Evolutionary conservation across 73 alveolate genomes (phyloP).

Genomic region (Tetrahymena thermophila): DNA sequence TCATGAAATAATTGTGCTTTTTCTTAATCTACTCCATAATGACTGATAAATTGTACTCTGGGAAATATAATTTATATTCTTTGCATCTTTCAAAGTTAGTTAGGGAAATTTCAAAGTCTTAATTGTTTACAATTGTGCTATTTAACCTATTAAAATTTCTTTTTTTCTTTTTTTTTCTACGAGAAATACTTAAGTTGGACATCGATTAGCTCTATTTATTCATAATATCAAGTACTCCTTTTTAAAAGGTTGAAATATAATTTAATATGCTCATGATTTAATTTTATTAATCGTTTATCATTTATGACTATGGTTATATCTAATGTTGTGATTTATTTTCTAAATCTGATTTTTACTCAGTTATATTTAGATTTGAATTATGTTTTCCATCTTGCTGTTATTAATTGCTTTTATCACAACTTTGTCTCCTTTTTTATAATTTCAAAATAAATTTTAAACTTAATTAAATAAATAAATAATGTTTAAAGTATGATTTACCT

Average conservation of each 20-base stretch:
- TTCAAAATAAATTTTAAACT: no score
- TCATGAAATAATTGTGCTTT: not conserved
- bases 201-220: not conserved
- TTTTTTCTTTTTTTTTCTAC: not conserved
- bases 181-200: not conserved
- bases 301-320: not conserved
- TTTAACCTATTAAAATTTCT: not conserved
- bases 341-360: not conserved
- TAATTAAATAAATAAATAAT: no score
- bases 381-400: not conserved
- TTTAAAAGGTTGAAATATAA: not conserved
- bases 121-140: not conserved
- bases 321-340: not conserved
- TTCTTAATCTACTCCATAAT: not conserved
- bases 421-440: not conserved
- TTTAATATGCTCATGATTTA: no score
- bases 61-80: not conserved
- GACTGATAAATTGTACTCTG: not conserved
- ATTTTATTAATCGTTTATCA: not conserved
- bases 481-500: not conserved
- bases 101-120: not conserved
- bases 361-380: not conserved
- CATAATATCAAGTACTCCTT: not conserved
- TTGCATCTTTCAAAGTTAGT: not conserved
- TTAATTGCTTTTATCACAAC: not conserved